These are phyloP conservation scores for Kluyveromyces sp. DNA, from an alignment of 1,139 yeast species.

Conservation along the genomic window DNA sequence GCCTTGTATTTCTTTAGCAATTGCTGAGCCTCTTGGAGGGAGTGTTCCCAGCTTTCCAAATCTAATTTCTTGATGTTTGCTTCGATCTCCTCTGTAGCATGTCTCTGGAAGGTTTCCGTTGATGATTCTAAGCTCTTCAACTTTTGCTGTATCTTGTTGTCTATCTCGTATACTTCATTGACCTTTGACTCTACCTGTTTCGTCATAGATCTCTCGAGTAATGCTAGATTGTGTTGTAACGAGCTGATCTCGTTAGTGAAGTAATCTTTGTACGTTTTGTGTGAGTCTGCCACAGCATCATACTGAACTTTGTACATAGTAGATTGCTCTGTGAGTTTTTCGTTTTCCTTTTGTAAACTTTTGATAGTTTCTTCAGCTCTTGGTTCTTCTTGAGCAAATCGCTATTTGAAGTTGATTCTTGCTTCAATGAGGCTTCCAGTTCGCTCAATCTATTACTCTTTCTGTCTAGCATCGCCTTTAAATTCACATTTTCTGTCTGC, in stretches of 20 bases:
- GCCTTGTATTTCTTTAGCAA: constrained; percentile 8
- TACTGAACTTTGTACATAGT: constrained; percentile 55
- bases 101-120: not conserved
- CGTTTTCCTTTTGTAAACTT: constrained; percentile 42
- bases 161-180: not conserved
- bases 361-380: constrained; percentile 42
- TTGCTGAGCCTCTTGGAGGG: constrained; percentile 8
- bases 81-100: constrained; percentile 25
- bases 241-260: constrained; percentile 36
- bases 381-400: constrained; percentile 41
- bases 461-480: constrained; percentile 52
- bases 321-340: constrained; percentile 42
- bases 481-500: constrained; percentile 64
- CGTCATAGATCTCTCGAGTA: constrained; percentile 28
- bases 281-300: constrained; percentile 52
- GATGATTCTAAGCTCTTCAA: not conserved
- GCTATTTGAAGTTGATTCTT: constrained; percentile 39
- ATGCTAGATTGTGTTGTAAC: constrained; percentile 32
- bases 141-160: not conserved
- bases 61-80: not conserved
- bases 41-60: constrained; percentile 1
- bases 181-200: not conserved
- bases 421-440: constrained; percentile 48
- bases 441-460: constrained; percentile 59
- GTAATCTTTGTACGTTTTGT: constrained; percentile 47